A percentile compares a stretch with the other conserved stretches of the same genome.
phyloP scores from a whole-genome alignment of 176 grass and related monocot species.

The Avena sativa region DNA sequence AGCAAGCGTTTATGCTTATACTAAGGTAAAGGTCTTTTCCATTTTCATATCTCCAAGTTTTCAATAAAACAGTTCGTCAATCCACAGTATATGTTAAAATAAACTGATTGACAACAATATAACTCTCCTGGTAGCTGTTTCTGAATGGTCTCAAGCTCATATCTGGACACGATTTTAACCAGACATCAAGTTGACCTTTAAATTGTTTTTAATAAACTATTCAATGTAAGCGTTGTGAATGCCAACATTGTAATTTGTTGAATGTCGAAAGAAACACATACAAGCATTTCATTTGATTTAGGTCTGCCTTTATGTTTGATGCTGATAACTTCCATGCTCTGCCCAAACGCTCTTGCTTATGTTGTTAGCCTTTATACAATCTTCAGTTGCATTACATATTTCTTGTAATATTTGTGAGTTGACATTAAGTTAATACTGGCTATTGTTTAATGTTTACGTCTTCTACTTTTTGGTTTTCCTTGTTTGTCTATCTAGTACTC shows the following conservation, averaged over 20 bases:
- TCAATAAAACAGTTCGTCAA: neutral
- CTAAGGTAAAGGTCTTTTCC: slow-evolving; percentile 61
- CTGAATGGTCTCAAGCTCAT: slow-evolving; percentile 11
- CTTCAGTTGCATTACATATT: neutral
- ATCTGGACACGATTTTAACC: slow-evolving; percentile 7
- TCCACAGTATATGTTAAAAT: neutral
- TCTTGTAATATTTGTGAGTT: neutral
- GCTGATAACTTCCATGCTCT: neutral
- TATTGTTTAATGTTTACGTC: neutral
- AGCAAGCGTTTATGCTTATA: slow-evolving; percentile 96
- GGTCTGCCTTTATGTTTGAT: neutral
- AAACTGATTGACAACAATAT: neutral
- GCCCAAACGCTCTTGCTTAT: neutral
- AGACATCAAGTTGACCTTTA: neutral
- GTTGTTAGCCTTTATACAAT: neutral
- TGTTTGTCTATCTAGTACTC: neutral
- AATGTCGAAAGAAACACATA: neutral
- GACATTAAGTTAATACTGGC: neutral
- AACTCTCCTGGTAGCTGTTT: neutral
- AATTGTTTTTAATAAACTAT: neutral
- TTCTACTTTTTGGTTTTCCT: neutral
- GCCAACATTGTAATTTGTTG: neutral
- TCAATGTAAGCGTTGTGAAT: neutral
- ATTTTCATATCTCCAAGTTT: neutral
- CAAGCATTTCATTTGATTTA: neutral